These are phyloP conservation scores for Cadophora luteo-olivacea DNA, from an alignment of 2,329 filamentous ascomycete species.

Conservation along the genomic window DNA sequence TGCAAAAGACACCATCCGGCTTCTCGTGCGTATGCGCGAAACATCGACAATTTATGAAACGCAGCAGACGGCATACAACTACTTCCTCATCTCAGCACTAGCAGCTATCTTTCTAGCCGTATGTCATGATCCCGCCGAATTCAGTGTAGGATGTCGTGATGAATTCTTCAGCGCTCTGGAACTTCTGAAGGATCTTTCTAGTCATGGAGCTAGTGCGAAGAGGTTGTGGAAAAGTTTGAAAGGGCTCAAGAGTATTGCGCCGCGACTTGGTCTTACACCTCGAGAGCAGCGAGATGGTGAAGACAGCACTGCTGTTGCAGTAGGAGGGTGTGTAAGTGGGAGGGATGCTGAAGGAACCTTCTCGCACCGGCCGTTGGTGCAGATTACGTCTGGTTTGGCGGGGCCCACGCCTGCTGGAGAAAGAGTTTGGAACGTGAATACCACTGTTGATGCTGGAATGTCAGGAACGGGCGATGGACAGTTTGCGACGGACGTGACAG, in stretches of 20 bases:
- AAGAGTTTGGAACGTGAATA: slow-evolving; percentile 1
- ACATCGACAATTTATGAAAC: slow-evolving; percentile 4
- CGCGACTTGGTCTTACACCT: neutral
- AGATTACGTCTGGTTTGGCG: neutral
- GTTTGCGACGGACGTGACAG: neutral
- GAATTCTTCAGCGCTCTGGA: slow-evolving; percentile 8
- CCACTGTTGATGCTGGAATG: neutral
- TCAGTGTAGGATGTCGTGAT: neutral
- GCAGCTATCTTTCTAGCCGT: neutral
- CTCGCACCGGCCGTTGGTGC: neutral
- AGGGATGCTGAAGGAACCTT: neutral
- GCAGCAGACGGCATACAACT: neutral
- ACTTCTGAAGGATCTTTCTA: neutral
- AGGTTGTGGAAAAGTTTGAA: slow-evolving; percentile 3
- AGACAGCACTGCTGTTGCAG: neutral
- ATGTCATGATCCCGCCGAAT: neutral
- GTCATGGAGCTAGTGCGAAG: slow-evolving; percentile 2
- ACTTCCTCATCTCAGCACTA: slow-evolving; percentile 1
- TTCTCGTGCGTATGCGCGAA: neutral
- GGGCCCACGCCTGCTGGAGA: neutral
- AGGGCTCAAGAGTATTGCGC: neutral
- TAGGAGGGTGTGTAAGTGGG: neutral
- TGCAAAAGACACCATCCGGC: slow-evolving; percentile 3
- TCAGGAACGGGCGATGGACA: neutral
- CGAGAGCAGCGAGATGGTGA: neutral